Evolutionary conservation across 1,284 basidiomycete genomes (phyloP).

Genomic region (Rhodotorula sp.): DNA sequence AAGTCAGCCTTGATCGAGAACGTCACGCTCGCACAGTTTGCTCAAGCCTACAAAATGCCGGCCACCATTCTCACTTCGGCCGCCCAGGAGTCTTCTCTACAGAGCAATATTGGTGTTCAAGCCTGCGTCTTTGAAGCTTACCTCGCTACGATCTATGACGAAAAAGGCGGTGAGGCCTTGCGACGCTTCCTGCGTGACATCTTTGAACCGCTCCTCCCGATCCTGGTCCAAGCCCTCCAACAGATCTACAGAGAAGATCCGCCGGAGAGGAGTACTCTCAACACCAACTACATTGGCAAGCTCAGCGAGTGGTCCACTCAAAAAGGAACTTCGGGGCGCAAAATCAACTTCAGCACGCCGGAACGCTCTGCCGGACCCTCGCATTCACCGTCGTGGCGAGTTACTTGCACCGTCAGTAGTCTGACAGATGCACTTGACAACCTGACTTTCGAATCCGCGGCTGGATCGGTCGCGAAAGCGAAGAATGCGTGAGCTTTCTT

Average conservation of each 20-base stretch:
- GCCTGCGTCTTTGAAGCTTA: conserved; percentile 27
- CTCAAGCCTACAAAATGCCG: conserved; percentile 1
- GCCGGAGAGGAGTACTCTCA: not conserved
- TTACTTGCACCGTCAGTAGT: not conserved
- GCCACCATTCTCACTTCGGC: conserved; percentile 1
- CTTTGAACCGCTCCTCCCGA: conserved; percentile 6
- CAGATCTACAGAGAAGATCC: not conserved
- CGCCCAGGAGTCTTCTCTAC: not conserved
- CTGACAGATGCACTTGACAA: no score
- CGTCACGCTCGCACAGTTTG: conserved; percentile 15
- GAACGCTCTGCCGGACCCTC: not conserved
- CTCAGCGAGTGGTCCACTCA: not conserved
- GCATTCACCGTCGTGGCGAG: not conserved
- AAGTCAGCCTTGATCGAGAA: conserved; percentile 4
- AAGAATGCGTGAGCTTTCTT: no score
- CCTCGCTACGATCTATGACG: conserved; percentile 14
- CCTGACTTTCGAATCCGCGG: not conserved
- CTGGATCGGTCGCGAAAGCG: not conserved
- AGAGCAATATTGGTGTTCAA: conserved; percentile 10
- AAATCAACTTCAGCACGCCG: not conserved
- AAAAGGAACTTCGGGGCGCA: not conserved
- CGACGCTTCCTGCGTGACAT: conserved; percentile 12
- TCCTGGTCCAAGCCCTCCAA: conserved; percentile 5
- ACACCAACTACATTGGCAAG: not conserved
- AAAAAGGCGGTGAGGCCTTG: conserved; percentile 8